phyloP scores from a whole-genome alignment of 1,284 basidiomycete genomes.

The Boletus semigastroideus region DNA sequence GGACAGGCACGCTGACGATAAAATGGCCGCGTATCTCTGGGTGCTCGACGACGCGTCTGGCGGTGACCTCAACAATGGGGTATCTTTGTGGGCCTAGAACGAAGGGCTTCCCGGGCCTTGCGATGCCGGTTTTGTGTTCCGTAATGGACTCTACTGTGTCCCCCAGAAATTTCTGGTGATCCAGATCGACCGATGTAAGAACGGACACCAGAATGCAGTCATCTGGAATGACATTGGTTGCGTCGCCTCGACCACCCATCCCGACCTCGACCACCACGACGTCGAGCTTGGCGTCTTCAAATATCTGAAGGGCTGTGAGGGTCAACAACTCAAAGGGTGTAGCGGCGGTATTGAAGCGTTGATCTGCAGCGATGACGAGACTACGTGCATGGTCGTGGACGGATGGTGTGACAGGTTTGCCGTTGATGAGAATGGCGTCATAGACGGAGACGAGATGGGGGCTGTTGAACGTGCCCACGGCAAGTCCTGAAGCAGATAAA shows the following conservation, averaged over 20 bases:
- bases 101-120: slow-evolving; percentile 66
- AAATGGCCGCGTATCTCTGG: slow-evolving; percentile 42
- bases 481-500: slow-evolving; percentile 52
- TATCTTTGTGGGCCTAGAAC: slow-evolving; percentile 73
- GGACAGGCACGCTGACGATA: slow-evolving; percentile 35
- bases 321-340: slow-evolving; percentile 87
- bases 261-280: slow-evolving; percentile 92
- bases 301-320: slow-evolving; percentile 70
- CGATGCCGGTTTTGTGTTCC: slow-evolving; percentile 83
- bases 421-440: slow-evolving; percentile 79
- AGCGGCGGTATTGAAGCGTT: slow-evolving; percentile 46
- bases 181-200: slow-evolving; percentile 85
- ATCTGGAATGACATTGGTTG: slow-evolving; percentile 86
- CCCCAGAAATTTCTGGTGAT: slow-evolving; percentile 92
- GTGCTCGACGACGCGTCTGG: slow-evolving; percentile 39
- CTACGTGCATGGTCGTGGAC: slow-evolving; percentile 52
- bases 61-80: slow-evolving; percentile 46
- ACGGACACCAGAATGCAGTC: slow-evolving; percentile 74
- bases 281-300: slow-evolving; percentile 70
- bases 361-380: slow-evolving; percentile 54
- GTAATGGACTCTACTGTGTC: slow-evolving; percentile 76
- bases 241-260: slow-evolving; percentile 90
- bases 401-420: slow-evolving; percentile 48
- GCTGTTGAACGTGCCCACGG: slow-evolving; percentile 87
- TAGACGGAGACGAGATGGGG: slow-evolving; percentile 83